Percentiles rank a stretch among this genome's conserved stretches.
Evolutionary conservation across 2,329 filamentous ascomycete species (phyloP).

Genomic region (Ascochyta fabae): DNA sequence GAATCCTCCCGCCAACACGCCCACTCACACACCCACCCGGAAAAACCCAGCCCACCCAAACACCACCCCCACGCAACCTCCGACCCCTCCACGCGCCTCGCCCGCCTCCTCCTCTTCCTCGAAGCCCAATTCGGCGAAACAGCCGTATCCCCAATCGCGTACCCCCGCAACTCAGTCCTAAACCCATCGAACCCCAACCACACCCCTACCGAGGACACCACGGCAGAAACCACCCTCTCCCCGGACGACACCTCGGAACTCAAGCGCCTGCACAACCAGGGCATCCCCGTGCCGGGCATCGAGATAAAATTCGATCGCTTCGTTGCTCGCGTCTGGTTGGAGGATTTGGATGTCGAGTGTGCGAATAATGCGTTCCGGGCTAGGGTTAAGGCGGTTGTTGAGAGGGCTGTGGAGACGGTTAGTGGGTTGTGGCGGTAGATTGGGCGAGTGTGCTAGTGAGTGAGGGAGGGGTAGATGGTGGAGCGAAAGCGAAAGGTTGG

Average conservation of each 20-base stretch:
- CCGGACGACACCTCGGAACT: slow-evolving; percentile 62
- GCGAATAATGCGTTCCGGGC: slow-evolving; percentile 78
- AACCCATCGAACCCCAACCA: slow-evolving; percentile 5
- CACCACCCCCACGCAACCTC: slow-evolving; percentile 76
- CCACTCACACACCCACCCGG: slow-evolving; percentile 23
- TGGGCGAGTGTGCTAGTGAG: not conserved
- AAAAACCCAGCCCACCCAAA: slow-evolving; percentile 36
- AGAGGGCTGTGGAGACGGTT: slow-evolving; percentile 86
- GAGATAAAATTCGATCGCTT: slow-evolving; percentile 88
- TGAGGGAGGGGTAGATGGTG: not conserved
- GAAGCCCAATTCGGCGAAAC: slow-evolving; percentile 94
- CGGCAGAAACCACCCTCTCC: slow-evolving; percentile 14
- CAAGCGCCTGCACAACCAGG: slow-evolving; percentile 78
- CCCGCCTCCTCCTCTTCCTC: slow-evolving; percentile 91
- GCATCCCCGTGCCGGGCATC: slow-evolving; percentile 89
- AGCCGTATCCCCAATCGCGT: slow-evolving; percentile 77
- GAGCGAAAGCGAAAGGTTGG: not conserved
- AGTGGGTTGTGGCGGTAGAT: slow-evolving; percentile 42
- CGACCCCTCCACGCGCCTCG: slow-evolving; percentile 76
- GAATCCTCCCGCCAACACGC: slow-evolving; percentile 48
- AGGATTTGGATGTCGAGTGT: slow-evolving; percentile 90
- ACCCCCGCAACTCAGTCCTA: slow-evolving; percentile 61
- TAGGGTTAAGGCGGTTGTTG: slow-evolving; percentile 85
- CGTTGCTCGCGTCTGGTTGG: slow-evolving; percentile 87
- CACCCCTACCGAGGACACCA: not conserved